phyloP scores from a whole-genome alignment of 345 rosid species.

The Geranium rotundifolium region DNA sequence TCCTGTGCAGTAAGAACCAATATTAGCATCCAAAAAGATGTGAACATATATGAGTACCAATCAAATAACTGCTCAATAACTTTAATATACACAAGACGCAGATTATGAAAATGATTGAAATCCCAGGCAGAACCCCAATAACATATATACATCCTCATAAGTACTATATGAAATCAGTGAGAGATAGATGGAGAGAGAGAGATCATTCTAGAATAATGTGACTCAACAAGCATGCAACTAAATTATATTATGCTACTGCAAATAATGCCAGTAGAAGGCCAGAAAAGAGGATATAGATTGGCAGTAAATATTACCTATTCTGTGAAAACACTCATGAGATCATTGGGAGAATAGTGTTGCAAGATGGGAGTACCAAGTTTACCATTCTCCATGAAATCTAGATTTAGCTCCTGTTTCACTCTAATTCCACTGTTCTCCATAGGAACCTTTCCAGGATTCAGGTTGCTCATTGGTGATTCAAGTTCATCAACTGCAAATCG shows the following conservation, averaged over 20 bases:
- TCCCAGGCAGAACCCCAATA: too few relatives aligned
- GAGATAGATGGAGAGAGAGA: neutral
- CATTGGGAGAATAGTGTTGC: slow-evolving; percentile 32
- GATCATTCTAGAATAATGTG: neutral
- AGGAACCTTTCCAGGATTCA: slow-evolving; percentile 15
- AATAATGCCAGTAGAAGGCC: neutral
- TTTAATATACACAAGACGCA: too few relatives aligned
- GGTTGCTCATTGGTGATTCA: slow-evolving; percentile 25
- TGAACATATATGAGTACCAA: neutral
- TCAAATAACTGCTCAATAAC: neutral
- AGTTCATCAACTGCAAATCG: slow-evolving; percentile 32
- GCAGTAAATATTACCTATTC: slow-evolving; percentile 30
- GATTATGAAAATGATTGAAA: too few relatives aligned
- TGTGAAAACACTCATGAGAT: slow-evolving; percentile 37
- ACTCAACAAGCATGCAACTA: neutral
- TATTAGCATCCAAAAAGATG: neutral
- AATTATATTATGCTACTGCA: neutral
- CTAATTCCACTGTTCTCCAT: slow-evolving; percentile 16
- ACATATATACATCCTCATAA: too few relatives aligned
- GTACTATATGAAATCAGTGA: too few relatives aligned
- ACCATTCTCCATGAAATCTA: slow-evolving; percentile 28
- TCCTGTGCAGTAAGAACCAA: neutral
- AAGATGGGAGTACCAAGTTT: slow-evolving; percentile 23
- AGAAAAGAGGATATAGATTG: neutral
- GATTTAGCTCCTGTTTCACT: slow-evolving; percentile 42